phyloP scores from a whole-genome alignment of 768 basidiomycete species.

The Leccinum incarnatum region DNA sequence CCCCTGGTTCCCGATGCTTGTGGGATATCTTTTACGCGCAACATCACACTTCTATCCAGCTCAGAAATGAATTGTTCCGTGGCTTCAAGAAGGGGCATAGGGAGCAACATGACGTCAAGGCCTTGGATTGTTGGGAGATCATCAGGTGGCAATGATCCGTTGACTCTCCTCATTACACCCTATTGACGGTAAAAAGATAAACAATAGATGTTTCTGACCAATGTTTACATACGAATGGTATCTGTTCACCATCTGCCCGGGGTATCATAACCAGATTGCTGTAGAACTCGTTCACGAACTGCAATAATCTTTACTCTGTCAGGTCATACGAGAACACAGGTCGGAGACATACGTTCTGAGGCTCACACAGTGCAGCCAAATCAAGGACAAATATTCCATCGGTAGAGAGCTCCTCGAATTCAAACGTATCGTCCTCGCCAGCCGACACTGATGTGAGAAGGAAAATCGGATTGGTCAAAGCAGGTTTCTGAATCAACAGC shows the following conservation, averaged over 20 bases:
- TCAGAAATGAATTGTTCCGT: slow-evolving; percentile 52
- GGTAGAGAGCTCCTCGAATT: slow-evolving; percentile 63
- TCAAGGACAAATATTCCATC: slow-evolving; percentile 56
- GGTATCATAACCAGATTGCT: slow-evolving; percentile 19
- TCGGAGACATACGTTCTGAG: slow-evolving; percentile 24
- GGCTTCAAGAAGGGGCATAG: slow-evolving; percentile 29
- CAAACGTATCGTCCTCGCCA: slow-evolving; percentile 43
- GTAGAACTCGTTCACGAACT: slow-evolving; percentile 25
- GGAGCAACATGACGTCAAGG: slow-evolving; percentile 28
- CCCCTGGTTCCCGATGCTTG: slow-evolving; percentile 34
- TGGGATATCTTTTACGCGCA: slow-evolving; percentile 71
- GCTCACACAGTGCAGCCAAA: slow-evolving; percentile 27
- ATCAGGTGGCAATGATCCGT: slow-evolving; percentile 46
- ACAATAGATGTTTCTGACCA: background rate
- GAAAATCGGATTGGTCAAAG: slow-evolving; percentile 46
- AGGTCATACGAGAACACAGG: background rate
- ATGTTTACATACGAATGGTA: slow-evolving; percentile 24
- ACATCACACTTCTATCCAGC: slow-evolving; percentile 64
- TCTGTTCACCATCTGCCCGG: slow-evolving; percentile 15
- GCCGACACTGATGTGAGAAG: slow-evolving; percentile 65
- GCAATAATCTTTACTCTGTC: background rate
- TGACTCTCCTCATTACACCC: slow-evolving; percentile 47
- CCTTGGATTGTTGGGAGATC: slow-evolving; percentile 32
- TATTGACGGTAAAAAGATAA: slow-evolving; percentile 23
- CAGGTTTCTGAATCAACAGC: slow-evolving; percentile 68